Evolutionary conservation across 2,329 filamentous ascomycete genomes (phyloP), one percentile per base, ranked within the genome.

Genomic region (Pseudogymnoascus pannorum): DNA sequence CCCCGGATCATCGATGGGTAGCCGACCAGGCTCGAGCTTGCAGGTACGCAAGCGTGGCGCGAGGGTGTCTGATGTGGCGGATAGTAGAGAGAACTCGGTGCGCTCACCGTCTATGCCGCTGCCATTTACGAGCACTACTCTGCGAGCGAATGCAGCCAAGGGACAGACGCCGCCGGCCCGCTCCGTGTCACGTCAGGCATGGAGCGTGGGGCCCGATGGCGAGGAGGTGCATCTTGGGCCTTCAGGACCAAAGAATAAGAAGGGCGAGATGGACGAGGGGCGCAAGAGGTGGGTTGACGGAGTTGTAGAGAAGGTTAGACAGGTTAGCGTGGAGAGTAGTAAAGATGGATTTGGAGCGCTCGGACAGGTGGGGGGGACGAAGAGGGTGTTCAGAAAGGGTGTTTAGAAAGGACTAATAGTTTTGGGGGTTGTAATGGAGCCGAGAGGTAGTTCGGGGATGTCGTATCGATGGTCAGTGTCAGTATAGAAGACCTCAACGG

Each of bases 251-350:
- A 84, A 81, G 54, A 79, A 81, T 35, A 87, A 84, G 72, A 83
- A 81, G 66, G 80, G 83, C 6, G 82, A 80, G 70, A 88, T 85
- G 75, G 89, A 85, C 61, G 85, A 87, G 61, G 87, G 92, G 73
- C 90, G 87, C 70, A 80, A 85, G 62, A 85, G 87, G 38, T 94
- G 90, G 90, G 88, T 94, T 8, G 87, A 92, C 72, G 89, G 86
- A 64, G 88, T 94, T 77, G 87, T 91, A 75, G 87, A 90, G 69
- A 88, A 90, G 70, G 90, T 92, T 40, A 83, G 87, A 63, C 80
- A 86, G 54, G 88, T 85, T 63, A 89, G 87, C 69, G 82, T 82
- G 61, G 85, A 85, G 71, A 76, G 77, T 68, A 74, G 75, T 64
- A 74, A 71, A 65, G 20, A 73, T 3, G 66, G 65, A 59, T 89